Evolutionary conservation across 2,329 filamentous ascomycete species (phyloP), one percentile per base, ranked within the genome.

Genomic region (Trichoderma breve): DNA sequence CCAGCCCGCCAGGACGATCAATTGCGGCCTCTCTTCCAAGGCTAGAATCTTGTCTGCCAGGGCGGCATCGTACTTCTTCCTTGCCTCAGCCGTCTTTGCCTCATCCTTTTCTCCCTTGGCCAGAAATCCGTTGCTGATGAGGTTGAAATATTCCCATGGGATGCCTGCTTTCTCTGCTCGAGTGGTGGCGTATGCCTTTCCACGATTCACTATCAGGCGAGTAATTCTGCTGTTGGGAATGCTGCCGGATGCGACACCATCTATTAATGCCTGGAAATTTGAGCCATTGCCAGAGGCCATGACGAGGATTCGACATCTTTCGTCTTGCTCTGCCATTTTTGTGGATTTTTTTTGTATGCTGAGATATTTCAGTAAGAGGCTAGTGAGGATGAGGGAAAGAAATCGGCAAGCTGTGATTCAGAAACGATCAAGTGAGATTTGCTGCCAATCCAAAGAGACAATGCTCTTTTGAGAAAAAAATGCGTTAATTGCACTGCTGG

Each of bases 1-100:
- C 87, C 93, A 97, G 3, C 94, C 94, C 4, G 93, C 91, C 75
- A 94, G 92, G 9, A 96, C 91, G 63, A 97, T 89, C 70, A 97
- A 81, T 70, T 95, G 88, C 0, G 94, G 93, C 71, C 82, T 82
- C 74, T 91, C 87, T 5, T 82, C 75, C 18, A 70, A 71, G 8
- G 76, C 73, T 28, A 95, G 83, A 67, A 97, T 87, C 73, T 91
- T 85, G 55, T 86, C 81, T 0, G 93, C 92, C 74, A 97, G 84
- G 57, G 93, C 92, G 15, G 89, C 87, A 79, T 97, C 94, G 80
- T 96, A 63, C 34, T n/a, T 85, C 61, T 86, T 83, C 28, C 94
- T 88, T 1, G 89, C 91, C 55, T 88, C 85, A 18, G 83, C 76
- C 79, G 90, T 73, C 81, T 83, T 80, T 93, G 34, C 14, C 7